Conservation (phyloP, 208 protist species). For the Trypanosoma cruzi region DNA sequence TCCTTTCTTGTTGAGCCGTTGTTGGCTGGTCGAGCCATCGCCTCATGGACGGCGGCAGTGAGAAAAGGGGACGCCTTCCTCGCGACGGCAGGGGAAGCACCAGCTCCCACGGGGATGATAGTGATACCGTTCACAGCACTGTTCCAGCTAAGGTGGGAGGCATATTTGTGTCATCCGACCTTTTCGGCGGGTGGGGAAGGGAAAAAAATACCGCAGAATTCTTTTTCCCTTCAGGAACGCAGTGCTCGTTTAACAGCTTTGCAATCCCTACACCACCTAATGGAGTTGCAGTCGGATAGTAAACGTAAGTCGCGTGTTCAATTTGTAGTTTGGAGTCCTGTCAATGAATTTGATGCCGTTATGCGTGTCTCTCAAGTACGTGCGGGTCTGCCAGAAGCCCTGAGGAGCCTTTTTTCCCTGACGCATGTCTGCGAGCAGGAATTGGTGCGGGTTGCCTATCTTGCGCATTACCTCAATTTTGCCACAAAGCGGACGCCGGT, state of each 20-base stretch:
- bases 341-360: constrained; percentile 68
- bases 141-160: constrained; percentile 56
- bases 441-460: constrained; percentile 46
- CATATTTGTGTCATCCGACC: constrained; percentile 32
- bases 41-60: constrained; percentile 45
- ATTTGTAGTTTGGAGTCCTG: constrained; percentile 32
- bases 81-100: background rate
- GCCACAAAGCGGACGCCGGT: constrained; percentile 7
- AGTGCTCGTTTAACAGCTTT: constrained; percentile 50
- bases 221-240: constrained; percentile 71
- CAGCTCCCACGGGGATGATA: background rate
- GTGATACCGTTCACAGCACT: constrained; percentile 65
- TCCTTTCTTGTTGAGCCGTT: constrained; percentile 66
- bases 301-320: constrained; percentile 22
- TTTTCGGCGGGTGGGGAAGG: background rate
- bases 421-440: constrained; percentile 42
- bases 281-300: constrained; percentile 47
- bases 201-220: background rate
- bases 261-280: constrained; percentile 51
- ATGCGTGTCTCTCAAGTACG: constrained; percentile 42
- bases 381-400: constrained; percentile 18
- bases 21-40: constrained; percentile 47
- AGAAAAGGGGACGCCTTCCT: constrained; percentile 11
- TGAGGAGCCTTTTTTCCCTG: constrained; percentile 38
- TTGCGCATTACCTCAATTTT: constrained; percentile 29